phyloP scores from a whole-genome alignment of 257 asterid genomes.

The Penstemon barbatus region DNA sequence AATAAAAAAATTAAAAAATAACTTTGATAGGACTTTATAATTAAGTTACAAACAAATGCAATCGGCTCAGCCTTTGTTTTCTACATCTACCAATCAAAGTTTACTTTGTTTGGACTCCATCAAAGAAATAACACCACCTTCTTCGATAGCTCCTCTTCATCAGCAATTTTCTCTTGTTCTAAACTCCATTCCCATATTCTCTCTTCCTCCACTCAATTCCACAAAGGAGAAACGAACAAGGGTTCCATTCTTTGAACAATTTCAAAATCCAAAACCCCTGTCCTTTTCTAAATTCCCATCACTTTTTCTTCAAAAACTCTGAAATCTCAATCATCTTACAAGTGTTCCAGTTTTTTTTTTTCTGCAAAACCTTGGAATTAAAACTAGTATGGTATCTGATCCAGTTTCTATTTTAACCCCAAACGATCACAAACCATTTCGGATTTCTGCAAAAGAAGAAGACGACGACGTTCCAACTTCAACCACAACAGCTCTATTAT shows the following conservation, averaged over 20 bases:
- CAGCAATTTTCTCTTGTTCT: background rate
- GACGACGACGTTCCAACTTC: constrained; percentile 39
- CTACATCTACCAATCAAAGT: constrained; percentile 9
- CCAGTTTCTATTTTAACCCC: background rate
- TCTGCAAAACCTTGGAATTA: background rate
- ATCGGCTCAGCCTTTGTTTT: background rate
- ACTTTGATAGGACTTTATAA: too few relatives aligned
- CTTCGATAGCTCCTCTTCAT: constrained; percentile 27
- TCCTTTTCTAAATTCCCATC: background rate
- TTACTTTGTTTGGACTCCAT: constrained; percentile 30
- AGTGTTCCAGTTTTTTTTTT: background rate
- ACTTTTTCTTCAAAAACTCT: constrained; percentile 6
- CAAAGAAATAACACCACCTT: constrained; percentile 13
- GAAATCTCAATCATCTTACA: background rate
- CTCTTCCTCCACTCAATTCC: background rate
- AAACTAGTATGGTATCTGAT: background rate
- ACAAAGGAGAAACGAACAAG: background rate
- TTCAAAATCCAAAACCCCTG: background rate
- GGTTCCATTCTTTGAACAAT: background rate
- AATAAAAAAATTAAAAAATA: too few relatives aligned
- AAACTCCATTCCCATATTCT: background rate
- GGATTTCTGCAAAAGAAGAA: constrained; percentile 26
- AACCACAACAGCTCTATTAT: constrained; percentile 39
- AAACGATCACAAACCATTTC: constrained; percentile 22
- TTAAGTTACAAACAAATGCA: too few relatives aligned